phyloP scores from a whole-genome alignment of 2,329 filamentous ascomycete genomes.

The Penicillium brasilianum region DNA sequence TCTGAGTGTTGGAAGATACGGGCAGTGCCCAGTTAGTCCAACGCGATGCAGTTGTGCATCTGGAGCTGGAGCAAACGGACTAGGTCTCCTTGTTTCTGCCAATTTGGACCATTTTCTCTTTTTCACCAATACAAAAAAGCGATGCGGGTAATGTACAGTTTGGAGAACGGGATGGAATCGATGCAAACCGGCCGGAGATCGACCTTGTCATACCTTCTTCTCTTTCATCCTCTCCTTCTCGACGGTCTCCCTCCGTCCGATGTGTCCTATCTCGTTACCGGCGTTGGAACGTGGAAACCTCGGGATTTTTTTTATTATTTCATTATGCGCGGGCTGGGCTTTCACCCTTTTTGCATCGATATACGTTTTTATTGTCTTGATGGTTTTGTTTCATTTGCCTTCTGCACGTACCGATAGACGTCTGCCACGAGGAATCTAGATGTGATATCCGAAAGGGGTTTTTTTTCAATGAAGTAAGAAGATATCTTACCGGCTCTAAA shows the following conservation, averaged over 20 bases:
- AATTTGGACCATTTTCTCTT: constrained; percentile 22
- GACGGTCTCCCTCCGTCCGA: constrained; percentile 10
- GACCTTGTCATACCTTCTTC: constrained; percentile 12
- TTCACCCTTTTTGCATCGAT: constrained; percentile 30
- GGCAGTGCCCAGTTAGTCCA: constrained; percentile 20
- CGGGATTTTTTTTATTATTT: constrained; percentile 16
- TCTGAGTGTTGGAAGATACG: constrained; percentile 5
- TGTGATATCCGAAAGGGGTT: constrained; percentile 20
- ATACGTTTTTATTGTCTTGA: constrained; percentile 24
- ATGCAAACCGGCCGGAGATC: constrained; percentile 20
- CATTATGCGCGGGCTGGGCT: constrained; percentile 23
- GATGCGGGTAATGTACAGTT: constrained; percentile 34
- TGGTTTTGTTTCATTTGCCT: constrained; percentile 10
- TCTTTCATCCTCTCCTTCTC: constrained; percentile 13
- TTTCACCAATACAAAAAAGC: constrained; percentile 22
- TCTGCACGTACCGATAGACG: constrained; percentile 37
- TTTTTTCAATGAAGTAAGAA: neutral
- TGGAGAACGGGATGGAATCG: constrained; percentile 15
- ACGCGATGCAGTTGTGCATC: constrained; percentile 11
- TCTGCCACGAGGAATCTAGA: constrained; percentile 30
- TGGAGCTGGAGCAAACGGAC: constrained; percentile 10
- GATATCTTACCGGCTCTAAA: neutral
- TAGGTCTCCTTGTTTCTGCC: constrained; percentile 22
- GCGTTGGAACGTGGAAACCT: constrained; percentile 27
- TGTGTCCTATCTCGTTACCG: constrained; percentile 24